Conservation (phyloP, 768 basidiomycete genomes). For the Boletus edulis region DNA sequence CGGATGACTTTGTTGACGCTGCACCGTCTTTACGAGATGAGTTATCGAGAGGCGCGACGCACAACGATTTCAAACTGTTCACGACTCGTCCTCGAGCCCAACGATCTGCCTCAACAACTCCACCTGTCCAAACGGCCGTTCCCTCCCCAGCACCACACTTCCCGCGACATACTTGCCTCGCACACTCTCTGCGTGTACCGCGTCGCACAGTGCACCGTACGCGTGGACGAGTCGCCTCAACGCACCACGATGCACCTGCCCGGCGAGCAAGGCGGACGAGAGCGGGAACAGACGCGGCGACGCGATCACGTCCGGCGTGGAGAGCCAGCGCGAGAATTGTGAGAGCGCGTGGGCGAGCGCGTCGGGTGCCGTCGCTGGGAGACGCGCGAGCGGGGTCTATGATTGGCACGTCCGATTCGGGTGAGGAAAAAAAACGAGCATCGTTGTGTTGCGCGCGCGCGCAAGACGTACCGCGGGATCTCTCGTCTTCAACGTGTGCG, state of each 20-base stretch:
- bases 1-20: too few relatives aligned
- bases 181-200: constrained; percentile 67
- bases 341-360: constrained; percentile 61
- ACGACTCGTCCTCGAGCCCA: constrained; percentile 52
- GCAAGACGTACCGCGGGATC: constrained; percentile 17
- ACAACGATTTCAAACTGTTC: too few relatives aligned
- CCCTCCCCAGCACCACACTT: constrained; percentile 76
- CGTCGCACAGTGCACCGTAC: constrained; percentile 73
- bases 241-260: constrained; percentile 73
- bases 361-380: constrained; percentile 59
- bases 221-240: constrained; percentile 63
- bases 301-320: constrained; percentile 74
- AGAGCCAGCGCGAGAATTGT: constrained; percentile 82
- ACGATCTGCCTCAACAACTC: constrained; percentile 75
- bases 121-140: constrained; percentile 80
- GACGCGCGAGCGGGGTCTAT: constrained; percentile 72
- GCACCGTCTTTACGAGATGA: too few relatives aligned
- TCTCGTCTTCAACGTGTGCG: constrained; percentile 24
- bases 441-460: too few relatives aligned
- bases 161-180: constrained; percentile 77
- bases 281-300: constrained; percentile 78
- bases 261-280: constrained; percentile 61
- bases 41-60: too few relatives aligned
- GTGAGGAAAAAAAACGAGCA: too few relatives aligned
- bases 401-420: too few relatives aligned